phyloP scores from a whole-genome alignment of 179 eudicot genomes.

The Silene coronaria region DNA sequence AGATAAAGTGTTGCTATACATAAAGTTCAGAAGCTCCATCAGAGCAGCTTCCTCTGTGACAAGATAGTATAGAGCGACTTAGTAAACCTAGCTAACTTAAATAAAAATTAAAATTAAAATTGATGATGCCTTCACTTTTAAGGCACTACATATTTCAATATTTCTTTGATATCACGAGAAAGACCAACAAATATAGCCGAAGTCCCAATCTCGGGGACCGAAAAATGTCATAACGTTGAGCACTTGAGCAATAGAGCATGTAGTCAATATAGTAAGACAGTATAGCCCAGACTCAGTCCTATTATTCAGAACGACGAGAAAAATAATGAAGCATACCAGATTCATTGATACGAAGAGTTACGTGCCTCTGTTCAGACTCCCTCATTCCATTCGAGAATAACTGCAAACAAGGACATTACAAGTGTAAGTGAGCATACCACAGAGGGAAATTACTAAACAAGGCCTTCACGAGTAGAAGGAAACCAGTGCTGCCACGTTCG shows the following conservation, averaged over 20 bases:
- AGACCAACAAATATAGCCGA: no score
- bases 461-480: neutral
- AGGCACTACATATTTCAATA: neutral
- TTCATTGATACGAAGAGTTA: constrained; percentile 66
- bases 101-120: no score
- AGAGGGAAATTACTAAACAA: neutral
- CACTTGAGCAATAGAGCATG: neutral
- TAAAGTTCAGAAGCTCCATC: constrained; percentile 91
- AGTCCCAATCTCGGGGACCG: no score
- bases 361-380: constrained; percentile 92
- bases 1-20: constrained; percentile 72
- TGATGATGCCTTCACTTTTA: neutral
- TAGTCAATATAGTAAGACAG: neutral
- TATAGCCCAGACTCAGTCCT: no score
- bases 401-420: constrained; percentile 31
- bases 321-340: constrained; percentile 50
- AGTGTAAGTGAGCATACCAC: neutral
- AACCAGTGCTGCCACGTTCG: neutral
- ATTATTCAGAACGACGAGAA: neutral
- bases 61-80: constrained; percentile 12
- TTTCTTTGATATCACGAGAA: no score
- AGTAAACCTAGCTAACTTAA: neutral
- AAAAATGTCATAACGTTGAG: neutral
- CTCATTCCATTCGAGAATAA: constrained; percentile 90
- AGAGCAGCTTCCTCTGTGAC: constrained; percentile 87